Evolutionary conservation across 129 eudicot genomes (phyloP), one percentile per base, ranked within the genome.

Genomic region (Arctium lappa): DNA sequence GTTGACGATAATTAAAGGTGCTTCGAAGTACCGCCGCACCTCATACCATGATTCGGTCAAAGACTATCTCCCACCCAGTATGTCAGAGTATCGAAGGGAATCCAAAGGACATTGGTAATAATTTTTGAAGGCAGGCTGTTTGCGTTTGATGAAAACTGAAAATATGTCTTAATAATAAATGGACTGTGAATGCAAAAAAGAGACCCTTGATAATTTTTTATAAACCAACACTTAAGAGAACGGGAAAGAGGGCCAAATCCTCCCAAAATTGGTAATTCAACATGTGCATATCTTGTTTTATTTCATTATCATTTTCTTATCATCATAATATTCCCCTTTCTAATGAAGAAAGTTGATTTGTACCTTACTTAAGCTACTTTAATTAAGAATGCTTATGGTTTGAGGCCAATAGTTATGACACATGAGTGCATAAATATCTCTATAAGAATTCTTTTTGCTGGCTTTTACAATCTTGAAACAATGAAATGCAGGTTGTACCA

Each of bases 41-140:
- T 79, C 88, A 56, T 86, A 74, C 79, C 93, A 81, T 87, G 95
- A 90, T 85, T 85, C 76, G 68, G 77, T 94, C 37, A 85, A 56
- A 82, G 98, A 92, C 73, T 90, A 84, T 89, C 29, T 94, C 69
- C 98, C 97, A 80, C 95, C 93, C 16, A 94, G 93, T 78, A 74
- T 39, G 84, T 92, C 98, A 34, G 98, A 94, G 69, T 94, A 86
- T 80, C 90, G 81, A 81, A 78, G 70, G 80, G 83, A 82, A 60
- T 42, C 83, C 63, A 48, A 83, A 50, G 76, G 65, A 37, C 81
- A 88, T 82, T 69, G 86, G 94, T 88, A 87, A 80, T 36, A 13
- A 15, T 50, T 50, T 13, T 50, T 12, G 13, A 13, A 11, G 62
- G n/a, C 62, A 50, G 62, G 62, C 62, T 50, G 12, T 50, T 50